Conservation (phyloP, 2,329 filamentous ascomycete genomes). For the Microdochium bolleyi region DNA sequence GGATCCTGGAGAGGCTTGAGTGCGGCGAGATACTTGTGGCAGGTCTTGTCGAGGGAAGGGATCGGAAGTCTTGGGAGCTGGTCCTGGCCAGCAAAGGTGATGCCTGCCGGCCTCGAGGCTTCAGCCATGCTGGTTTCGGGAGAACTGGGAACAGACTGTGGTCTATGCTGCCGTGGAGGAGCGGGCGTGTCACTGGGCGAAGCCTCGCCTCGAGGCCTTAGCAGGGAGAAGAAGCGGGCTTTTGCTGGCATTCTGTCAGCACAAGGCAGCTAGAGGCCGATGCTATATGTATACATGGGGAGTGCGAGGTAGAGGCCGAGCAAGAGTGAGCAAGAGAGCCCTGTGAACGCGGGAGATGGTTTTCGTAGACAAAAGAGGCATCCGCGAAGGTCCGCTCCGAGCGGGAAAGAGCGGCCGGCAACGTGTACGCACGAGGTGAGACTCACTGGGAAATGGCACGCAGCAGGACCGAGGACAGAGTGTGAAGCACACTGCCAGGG, state of each 20-base stretch:
- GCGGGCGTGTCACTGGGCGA: constrained; percentile 40
- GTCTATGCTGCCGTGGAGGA: constrained; percentile 6
- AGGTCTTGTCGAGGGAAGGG: constrained; percentile 73
- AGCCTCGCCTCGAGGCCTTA: constrained; percentile 65
- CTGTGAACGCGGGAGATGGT: too few relatives aligned
- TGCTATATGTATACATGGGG: too few relatives aligned
- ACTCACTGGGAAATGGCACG: too few relatives aligned
- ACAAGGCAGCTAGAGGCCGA: constrained; percentile 2
- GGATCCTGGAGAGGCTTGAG: constrained; percentile 73
- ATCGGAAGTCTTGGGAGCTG: constrained; percentile 88
- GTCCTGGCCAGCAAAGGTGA: constrained; percentile 87
- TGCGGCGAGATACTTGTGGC: constrained; percentile 70
- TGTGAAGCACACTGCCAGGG: too few relatives aligned
- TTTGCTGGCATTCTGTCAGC: constrained; percentile 51
- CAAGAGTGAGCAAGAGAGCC: too few relatives aligned
- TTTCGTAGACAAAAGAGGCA: too few relatives aligned
- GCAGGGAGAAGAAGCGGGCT: constrained; percentile 64
- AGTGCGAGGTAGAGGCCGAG: too few relatives aligned
- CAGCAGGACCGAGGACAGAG: too few relatives aligned
- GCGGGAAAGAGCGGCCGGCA: too few relatives aligned
- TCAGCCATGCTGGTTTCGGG: constrained; percentile 14
- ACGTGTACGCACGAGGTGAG: too few relatives aligned
- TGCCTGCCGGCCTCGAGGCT: constrained; percentile 36
- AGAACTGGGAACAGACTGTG: not conserved
- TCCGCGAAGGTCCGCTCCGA: too few relatives aligned